phyloP scores from a whole-genome alignment of 2,329 filamentous ascomycete genomes.

The Fusarium clavum region DNA sequence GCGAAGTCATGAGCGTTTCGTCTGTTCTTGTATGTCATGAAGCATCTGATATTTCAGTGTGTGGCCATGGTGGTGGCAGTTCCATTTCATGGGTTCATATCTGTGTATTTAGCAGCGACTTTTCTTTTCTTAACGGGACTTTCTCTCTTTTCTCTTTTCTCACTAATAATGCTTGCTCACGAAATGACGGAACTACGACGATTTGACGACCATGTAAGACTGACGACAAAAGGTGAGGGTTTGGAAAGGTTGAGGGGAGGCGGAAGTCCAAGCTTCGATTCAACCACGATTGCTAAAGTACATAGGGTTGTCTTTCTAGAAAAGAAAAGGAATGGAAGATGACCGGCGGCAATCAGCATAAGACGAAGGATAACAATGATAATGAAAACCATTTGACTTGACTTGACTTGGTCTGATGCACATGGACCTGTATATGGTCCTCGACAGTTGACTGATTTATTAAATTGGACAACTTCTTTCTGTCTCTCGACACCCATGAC shows the following conservation, averaged over 20 bases:
- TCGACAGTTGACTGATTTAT: not conserved
- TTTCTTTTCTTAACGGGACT: slow-evolving; percentile 39
- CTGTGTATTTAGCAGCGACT: slow-evolving; percentile 45
- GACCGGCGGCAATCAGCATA: slow-evolving; percentile 12
- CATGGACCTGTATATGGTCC: not conserved
- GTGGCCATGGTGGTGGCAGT: slow-evolving; percentile 38
- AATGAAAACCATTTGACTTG: slow-evolving; percentile 9
- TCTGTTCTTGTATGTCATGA: slow-evolving; percentile 42
- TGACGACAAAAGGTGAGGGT: slow-evolving; percentile 26
- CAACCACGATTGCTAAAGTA: slow-evolving; percentile 4
- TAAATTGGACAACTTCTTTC: not conserved
- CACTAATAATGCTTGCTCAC: slow-evolving; percentile 32
- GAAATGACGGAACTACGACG: slow-evolving; percentile 26
- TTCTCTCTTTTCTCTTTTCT: slow-evolving; percentile 33
- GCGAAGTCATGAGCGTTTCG: slow-evolving; percentile 45
- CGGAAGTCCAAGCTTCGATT: not conserved
- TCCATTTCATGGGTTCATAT: slow-evolving; percentile 42
- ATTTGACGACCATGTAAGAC: slow-evolving; percentile 34
- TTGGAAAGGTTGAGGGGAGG: not conserved
- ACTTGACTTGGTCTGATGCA: slow-evolving; percentile 1
- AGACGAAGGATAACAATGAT: slow-evolving; percentile 25
- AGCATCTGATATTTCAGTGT: slow-evolving; percentile 43
- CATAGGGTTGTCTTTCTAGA: not conserved
- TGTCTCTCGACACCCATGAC: not conserved
- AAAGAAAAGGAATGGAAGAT: not conserved